Evolutionary conservation across 108 stramenopile species (phyloP).

Genomic region (Cyclotella choctawhatcheeana): DNA sequence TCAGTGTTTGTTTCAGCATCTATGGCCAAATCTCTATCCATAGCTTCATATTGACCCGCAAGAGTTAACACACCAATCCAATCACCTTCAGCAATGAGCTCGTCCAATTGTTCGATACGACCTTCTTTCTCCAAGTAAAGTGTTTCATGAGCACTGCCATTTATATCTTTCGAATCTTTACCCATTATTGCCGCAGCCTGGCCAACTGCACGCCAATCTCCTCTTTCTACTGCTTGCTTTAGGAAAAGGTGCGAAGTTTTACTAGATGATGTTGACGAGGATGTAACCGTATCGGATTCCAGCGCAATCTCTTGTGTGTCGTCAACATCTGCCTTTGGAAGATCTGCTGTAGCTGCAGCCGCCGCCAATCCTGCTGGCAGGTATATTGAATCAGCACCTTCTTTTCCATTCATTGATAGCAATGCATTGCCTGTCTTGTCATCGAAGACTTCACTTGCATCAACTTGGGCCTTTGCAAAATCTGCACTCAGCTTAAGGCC

Average conservation of each 20-base stretch:
- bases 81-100: constrained; percentile 77
- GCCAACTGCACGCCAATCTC: constrained; percentile 90
- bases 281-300: too few relatives aligned
- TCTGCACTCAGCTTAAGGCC: too few relatives aligned
- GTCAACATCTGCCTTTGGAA: too few relatives aligned
- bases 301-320: too few relatives aligned
- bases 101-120: constrained; percentile 64
- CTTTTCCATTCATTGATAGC: too few relatives aligned
- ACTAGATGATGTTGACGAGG: not conserved
- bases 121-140: constrained; percentile 29
- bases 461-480: too few relatives aligned
- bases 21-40: constrained; percentile 20
- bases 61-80: constrained; percentile 81
- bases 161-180: not conserved
- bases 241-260: not conserved
- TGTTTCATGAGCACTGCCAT: not conserved
- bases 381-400: too few relatives aligned
- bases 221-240: constrained; percentile 51
- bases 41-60: constrained; percentile 54
- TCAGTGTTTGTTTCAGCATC: not conserved
- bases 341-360: too few relatives aligned
- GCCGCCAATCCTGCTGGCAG: too few relatives aligned
- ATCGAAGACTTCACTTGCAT: too few relatives aligned
- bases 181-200: constrained; percentile 64
- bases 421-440: too few relatives aligned